Percentiles rank a stretch among this genome's conserved stretches.
phyloP scores from a whole-genome alignment of 2,329 filamentous ascomycete species.

The Pseudofabraea citricarpa region DNA sequence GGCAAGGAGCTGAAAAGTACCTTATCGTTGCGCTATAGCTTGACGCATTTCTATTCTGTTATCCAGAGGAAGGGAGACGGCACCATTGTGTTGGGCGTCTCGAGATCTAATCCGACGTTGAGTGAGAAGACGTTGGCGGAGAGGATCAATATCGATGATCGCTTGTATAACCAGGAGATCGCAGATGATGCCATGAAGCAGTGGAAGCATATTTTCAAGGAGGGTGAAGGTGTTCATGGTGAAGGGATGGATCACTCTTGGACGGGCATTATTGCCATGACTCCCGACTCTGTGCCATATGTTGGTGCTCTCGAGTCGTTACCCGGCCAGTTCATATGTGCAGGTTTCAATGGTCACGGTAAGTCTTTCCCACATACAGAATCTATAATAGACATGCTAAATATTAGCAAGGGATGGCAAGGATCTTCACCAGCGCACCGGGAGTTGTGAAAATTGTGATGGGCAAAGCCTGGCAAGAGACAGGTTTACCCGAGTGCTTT shows the following conservation, averaged over 20 bases:
- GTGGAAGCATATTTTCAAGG: slow-evolving; percentile 31
- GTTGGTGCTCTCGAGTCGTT: slow-evolving; percentile 35
- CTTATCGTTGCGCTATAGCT: slow-evolving; percentile 39
- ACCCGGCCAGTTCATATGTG: slow-evolving; percentile 42
- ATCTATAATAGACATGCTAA: too few species aligned
- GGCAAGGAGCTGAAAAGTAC: slow-evolving; percentile 31
- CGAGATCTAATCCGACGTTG: slow-evolving; percentile 35
- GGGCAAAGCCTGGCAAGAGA: slow-evolving; percentile 32
- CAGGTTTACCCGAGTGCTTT: slow-evolving; percentile 33
- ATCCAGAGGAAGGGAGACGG: slow-evolving; percentile 39
- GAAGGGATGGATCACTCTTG: slow-evolving; percentile 41
- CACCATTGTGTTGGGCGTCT: slow-evolving; percentile 37
- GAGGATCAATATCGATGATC: slow-evolving; percentile 34
- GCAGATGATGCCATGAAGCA: slow-evolving; percentile 31
- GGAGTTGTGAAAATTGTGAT: slow-evolving; percentile 37
- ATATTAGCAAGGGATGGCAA: slow-evolving; percentile 36
- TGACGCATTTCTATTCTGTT: slow-evolving; percentile 45
- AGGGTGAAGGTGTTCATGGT: slow-evolving; percentile 28
- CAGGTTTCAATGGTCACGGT: slow-evolving; percentile 46
- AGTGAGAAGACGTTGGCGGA: slow-evolving; percentile 25
- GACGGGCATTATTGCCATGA: slow-evolving; percentile 44
- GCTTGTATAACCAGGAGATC: slow-evolving; percentile 34
- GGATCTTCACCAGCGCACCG: slow-evolving; percentile 41
- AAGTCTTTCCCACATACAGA: too few species aligned
- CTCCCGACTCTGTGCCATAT: slow-evolving; percentile 40